Conservation (phyloP, 2,329 filamentous ascomycete genomes). For the Lojkania enalia region DNA sequence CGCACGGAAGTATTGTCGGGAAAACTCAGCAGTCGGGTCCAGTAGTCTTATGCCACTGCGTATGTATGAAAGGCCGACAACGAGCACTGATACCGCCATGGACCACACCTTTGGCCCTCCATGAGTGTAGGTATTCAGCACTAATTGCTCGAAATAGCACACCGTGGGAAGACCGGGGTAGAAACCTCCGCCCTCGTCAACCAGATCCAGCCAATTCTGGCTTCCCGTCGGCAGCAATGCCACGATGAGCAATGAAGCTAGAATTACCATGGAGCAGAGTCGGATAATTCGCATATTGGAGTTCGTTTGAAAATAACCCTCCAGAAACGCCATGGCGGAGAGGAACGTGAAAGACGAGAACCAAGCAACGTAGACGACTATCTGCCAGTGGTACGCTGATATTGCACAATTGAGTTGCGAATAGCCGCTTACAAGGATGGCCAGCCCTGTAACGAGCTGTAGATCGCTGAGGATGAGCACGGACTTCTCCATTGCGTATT, state of each 20-base stretch:
- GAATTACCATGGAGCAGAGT: constrained; percentile 24
- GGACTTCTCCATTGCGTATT: constrained; percentile 32
- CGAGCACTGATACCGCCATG: constrained; percentile 27
- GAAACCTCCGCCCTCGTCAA: constrained; percentile 19
- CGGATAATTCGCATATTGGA: constrained; percentile 23
- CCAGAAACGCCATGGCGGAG: constrained; percentile 24
- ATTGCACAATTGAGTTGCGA: constrained; percentile 30
- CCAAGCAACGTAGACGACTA: constrained; percentile 31
- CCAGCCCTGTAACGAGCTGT: constrained; percentile 30
- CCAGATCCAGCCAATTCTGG: constrained; percentile 25
- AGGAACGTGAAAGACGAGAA: constrained; percentile 27
- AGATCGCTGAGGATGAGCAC: constrained; percentile 33
- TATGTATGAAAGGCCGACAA: constrained; percentile 25
- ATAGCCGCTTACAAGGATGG: constrained; percentile 24
- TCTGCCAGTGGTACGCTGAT: constrained; percentile 32
- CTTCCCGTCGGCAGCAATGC: constrained; percentile 29
- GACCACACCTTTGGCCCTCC: constrained; percentile 26
- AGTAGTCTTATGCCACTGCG: constrained; percentile 23
- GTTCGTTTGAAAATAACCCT: constrained; percentile 25
- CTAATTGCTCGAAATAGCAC: constrained; percentile 26
- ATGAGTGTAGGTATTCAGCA: constrained; percentile 9
- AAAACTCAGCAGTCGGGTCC: constrained; percentile 18
- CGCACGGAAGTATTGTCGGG: constrained; percentile 18
- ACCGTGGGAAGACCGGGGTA: constrained; percentile 23
- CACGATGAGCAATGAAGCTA: constrained; percentile 21